Percentiles rank a stretch among this genome's conserved stretches.
Conservation (phyloP, 2,329 filamentous ascomycete genomes). For the Nannizziopsis arthrosporioides region DNA sequence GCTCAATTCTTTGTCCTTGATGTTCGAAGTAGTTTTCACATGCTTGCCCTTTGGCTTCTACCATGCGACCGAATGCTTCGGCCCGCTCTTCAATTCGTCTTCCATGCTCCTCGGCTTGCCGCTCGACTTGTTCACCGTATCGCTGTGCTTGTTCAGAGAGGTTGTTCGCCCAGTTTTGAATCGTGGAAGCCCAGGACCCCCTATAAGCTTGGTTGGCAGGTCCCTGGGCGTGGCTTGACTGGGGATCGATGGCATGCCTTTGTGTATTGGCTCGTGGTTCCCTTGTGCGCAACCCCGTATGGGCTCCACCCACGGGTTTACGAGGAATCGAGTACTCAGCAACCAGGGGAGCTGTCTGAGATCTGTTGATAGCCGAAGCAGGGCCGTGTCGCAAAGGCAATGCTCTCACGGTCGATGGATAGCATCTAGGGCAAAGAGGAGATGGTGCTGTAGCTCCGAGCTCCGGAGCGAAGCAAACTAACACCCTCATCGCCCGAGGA, state of each 20-base stretch:
- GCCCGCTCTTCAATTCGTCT: constrained; percentile 27
- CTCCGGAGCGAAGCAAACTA: constrained; percentile 27
- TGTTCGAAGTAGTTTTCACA: constrained; percentile 30
- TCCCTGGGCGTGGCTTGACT: neutral
- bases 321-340: constrained; percentile 10
- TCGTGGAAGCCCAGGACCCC: constrained; percentile 3
- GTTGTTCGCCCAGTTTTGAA: constrained; percentile 24
- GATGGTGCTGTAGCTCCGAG: constrained; percentile 25
- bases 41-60: constrained; percentile 30
- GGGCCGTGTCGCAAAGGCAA: constrained; percentile 20
- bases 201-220: neutral
- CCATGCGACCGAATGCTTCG: constrained; percentile 27
- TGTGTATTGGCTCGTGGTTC: neutral
- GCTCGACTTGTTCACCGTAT: constrained; percentile 29
- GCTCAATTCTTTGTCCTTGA: constrained; percentile 24
- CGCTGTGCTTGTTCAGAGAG: constrained; percentile 30
- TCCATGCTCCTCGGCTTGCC: constrained; percentile 27
- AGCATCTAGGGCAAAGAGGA: constrained; percentile 31
- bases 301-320: constrained; percentile 10
- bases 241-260: neutral
- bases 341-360: constrained; percentile 7
- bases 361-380: constrained; percentile 6
- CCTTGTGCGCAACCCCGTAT: neutral
- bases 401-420: constrained; percentile 27
- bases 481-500: constrained; percentile 26